Evolutionary conservation across 176 grass and related monocot genomes (phyloP).

Genomic region (Hordeum vulgare): MorexV3_pseudomolecules_assembly NC_058518.1:448815001-448815500

Average conservation of each 20-base stretch:
- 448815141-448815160: slow-evolving; percentile 69
- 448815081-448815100: slow-evolving; percentile 22
- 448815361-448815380: slow-evolving; percentile 58
- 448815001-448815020: slow-evolving; percentile 17
- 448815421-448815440: slow-evolving; percentile 28
- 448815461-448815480: slow-evolving; percentile 19
- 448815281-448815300: slow-evolving; percentile 33
- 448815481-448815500: slow-evolving; percentile 17
- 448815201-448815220: slow-evolving; percentile 99
- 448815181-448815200: slow-evolving; percentile 44
- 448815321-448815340: slow-evolving; percentile 37
- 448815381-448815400: slow-evolving; percentile 47
- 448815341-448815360: slow-evolving; percentile 10
- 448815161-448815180: slow-evolving; percentile 75
- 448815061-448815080: slow-evolving; percentile 28
- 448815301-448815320: slow-evolving; percentile 27
- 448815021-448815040: slow-evolving; percentile 36
- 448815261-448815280: slow-evolving; percentile 22
- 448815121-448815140: slow-evolving; percentile 26
- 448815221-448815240: slow-evolving; percentile 71
- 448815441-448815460: slow-evolving; percentile 39
- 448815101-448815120: slow-evolving; percentile 25
- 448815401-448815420: slow-evolving; percentile 29
- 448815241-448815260: slow-evolving; percentile 27
- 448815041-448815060: slow-evolving; percentile 36